phyloP scores from a whole-genome alignment of 805 yeast species.

The Cyberlindnera sargentensis region DNA sequence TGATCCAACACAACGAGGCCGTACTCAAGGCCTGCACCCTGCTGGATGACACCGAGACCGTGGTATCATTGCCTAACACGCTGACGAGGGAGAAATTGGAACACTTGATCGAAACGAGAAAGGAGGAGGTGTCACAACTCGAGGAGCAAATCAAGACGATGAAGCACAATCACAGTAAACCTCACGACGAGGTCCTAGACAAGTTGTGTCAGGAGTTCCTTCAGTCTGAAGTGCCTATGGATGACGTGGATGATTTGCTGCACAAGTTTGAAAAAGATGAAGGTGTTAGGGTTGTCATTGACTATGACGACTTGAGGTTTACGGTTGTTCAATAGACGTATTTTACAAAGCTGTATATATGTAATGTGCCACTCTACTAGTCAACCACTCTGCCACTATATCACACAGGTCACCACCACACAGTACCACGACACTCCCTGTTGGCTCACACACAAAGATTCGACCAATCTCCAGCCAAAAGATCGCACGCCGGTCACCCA shows the following conservation, averaged over 20 bases:
- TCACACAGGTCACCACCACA: too few species aligned
- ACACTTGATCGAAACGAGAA: conserved; percentile 5
- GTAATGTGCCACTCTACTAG: too few species aligned
- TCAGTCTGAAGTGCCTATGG: conserved; percentile 8
- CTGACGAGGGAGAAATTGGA: conserved; percentile 7
- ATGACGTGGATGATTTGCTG: conserved; percentile 11
- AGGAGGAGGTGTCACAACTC: conserved; percentile 2
- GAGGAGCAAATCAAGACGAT: conserved; percentile 7
- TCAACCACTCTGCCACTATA: too few species aligned
- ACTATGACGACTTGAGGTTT: not conserved
- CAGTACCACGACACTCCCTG: too few species aligned
- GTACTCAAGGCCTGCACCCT: conserved; percentile 16
- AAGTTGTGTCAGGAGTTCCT: conserved; percentile 16
- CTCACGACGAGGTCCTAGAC: conserved; percentile 10
- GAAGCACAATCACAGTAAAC: not conserved
- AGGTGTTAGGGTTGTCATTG: conserved; percentile 9
- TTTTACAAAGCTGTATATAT: too few species aligned
- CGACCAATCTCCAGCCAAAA: too few species aligned
- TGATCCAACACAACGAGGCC: conserved; percentile 20
- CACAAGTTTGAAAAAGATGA: conserved; percentile 13
- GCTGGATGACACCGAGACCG: conserved; percentile 12
- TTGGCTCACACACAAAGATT: too few species aligned
- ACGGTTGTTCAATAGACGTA: too few species aligned
- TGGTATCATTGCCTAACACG: not conserved
- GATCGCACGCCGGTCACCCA: too few species aligned